Evolutionary conservation across 148 eudicot species (phyloP), one percentile per base, ranked within the genome.

Genomic region (Talinum fruticosum): DNA sequence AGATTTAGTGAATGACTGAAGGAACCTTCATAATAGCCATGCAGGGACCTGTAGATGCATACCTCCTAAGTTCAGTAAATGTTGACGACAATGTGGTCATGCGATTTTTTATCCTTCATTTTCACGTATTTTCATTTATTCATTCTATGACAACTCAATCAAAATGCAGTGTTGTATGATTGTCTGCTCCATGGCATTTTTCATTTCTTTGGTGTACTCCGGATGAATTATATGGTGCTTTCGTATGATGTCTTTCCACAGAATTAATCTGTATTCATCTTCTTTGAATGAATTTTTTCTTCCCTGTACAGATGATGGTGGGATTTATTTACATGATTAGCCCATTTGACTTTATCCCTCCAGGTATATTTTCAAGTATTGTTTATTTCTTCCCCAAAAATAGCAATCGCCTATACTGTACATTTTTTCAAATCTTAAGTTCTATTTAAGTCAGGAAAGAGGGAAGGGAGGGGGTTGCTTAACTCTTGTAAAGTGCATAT

Each of bases 321-420:
- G 87, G 83, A 69, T 35, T 57, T 32, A 68, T 90, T n/a, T 88
- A 87, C 75, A 38, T 83, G 74, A 67, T 80, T 51, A 49, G 85
- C 69, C 86, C 83, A 34, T 87, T 81, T 21, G 72, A 85, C 78
- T 87, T 90, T 79, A 83, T 90, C 78, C 89, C 89, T 19, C 82
- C 85, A 75, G 88, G 94, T 88, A 85, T 57, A 57, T 21, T 69
- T 41, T 30, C 64, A 36, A 29, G 47, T 33, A 30, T 51, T 47
- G 28, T n/a, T 65, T 32, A 51, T n/a, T 36, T 34, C 66, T 4
- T 26, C 66, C 15, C 14, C 2, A 57, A 24, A 57, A 57, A n/a
- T 8, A 57, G 23, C 23, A 51, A 51, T 41, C n/a, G n/a, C n/a
- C 12, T 41, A 41, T 4, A 41, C 47, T n/a, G n/a, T n/a, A n/a